These are phyloP conservation scores for Amylostereum chailletii DNA, from an alignment of 1,284 basidiomycete genomes.

Conservation along the genomic window DNA sequence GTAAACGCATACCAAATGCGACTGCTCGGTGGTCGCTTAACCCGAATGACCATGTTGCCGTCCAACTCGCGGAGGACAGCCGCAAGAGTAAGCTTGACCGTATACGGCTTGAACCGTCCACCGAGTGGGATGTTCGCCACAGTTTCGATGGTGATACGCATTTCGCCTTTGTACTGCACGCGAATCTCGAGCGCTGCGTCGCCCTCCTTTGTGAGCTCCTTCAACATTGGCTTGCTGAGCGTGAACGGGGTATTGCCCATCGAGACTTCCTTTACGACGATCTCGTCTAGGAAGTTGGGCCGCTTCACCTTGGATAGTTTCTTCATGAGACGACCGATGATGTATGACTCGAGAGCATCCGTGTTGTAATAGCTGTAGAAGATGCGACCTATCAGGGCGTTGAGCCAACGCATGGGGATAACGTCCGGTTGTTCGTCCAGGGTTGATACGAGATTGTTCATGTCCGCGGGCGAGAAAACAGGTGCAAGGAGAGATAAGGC, in stretches of 20 bases:
- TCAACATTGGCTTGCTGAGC: slow-evolving; percentile 94
- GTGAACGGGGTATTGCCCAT: slow-evolving; percentile 79
- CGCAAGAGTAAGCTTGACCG: slow-evolving; percentile 83
- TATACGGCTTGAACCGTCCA: slow-evolving; percentile 80
- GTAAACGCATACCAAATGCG: slow-evolving; percentile 98
- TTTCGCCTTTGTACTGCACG: slow-evolving; percentile 75
- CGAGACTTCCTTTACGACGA: slow-evolving; percentile 84
- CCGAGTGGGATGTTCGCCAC: slow-evolving; percentile 81
- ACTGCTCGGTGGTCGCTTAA: slow-evolving; percentile 94
- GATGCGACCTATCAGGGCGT: slow-evolving; percentile 85
- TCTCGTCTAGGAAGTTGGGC: slow-evolving; percentile 78
- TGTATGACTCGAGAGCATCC: slow-evolving; percentile 70
- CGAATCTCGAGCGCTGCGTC: slow-evolving; percentile 87
- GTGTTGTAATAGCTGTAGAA: slow-evolving; percentile 92
- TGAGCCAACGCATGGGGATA: slow-evolving; percentile 95
- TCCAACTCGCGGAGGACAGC: slow-evolving; percentile 83
- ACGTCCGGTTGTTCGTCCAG: slow-evolving; percentile 91
- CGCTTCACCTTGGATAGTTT: slow-evolving; percentile 88
- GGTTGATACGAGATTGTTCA: slow-evolving; percentile 76
- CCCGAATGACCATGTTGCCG: slow-evolving; percentile 83
- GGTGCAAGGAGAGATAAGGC: slow-evolving; percentile 46
- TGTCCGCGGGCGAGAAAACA: slow-evolving; percentile 74
- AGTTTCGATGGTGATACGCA: slow-evolving; percentile 85
- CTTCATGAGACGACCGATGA: slow-evolving; percentile 86
- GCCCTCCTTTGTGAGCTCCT: slow-evolving; percentile 88